Evolutionary conservation across 2,329 filamentous ascomycete genomes (phyloP).

Genomic region (Fusarium xylarioides): DNA sequence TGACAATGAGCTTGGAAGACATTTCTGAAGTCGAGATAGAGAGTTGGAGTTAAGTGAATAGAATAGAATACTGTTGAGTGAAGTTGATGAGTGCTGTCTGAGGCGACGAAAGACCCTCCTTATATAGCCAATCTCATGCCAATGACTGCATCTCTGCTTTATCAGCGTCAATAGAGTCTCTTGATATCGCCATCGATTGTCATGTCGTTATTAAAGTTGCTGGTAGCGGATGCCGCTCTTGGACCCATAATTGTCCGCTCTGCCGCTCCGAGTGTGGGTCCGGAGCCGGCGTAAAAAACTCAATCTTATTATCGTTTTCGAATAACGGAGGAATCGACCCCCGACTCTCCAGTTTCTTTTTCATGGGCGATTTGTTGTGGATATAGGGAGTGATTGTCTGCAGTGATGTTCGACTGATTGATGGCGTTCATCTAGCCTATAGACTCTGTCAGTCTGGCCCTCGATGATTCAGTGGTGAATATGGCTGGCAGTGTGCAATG

Average conservation of each 20-base stretch:
- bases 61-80: not conserved
- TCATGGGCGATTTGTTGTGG: not conserved
- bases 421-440: not conserved
- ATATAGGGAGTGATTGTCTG: not conserved
- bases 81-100: not conserved
- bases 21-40: not conserved
- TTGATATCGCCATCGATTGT: not conserved
- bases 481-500: not conserved
- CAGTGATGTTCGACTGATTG: no score
- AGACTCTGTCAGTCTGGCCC: no score
- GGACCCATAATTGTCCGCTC: conserved; percentile 12
- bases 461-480: not conserved
- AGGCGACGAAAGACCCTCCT: not conserved
- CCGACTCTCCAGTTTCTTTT: not conserved
- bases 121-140: not conserved
- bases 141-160: not conserved
- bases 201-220: not conserved
- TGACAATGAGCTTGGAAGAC: conserved; percentile 23
- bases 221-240: not conserved
- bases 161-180: not conserved
- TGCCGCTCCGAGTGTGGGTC: not conserved
- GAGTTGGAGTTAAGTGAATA: not conserved
- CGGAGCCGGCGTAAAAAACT: not conserved
- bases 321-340: not conserved
- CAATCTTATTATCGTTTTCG: not conserved